Conservation (phyloP, 495 filamentous ascomycete genomes). For the Aspergillus olivimuriae region DNA sequence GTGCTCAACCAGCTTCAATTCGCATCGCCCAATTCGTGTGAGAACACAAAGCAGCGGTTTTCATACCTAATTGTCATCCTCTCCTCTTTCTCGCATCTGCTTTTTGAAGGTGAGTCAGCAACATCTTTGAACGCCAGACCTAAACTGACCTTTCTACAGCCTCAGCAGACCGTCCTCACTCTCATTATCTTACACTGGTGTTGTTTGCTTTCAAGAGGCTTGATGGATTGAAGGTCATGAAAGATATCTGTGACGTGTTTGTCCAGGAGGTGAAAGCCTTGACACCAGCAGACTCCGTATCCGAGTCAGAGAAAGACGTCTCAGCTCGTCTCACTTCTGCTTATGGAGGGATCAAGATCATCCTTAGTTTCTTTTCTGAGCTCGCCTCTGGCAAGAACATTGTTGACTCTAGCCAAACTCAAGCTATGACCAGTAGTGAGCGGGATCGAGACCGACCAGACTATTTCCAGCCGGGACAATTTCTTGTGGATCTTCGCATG, state of each 20-base stretch:
- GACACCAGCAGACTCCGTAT: conserved; percentile 24
- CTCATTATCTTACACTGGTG: conserved; percentile 70
- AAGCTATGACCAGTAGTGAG: conserved; percentile 53
- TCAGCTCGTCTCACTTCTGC: conserved; percentile 47
- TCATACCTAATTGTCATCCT: conserved; percentile 77
- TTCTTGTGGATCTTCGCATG: conserved; percentile 81
- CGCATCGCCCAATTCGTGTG: conserved; percentile 32
- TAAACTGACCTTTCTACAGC: conserved; percentile 17
- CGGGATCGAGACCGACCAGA: conserved; percentile 55
- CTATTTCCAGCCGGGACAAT: conserved; percentile 65
- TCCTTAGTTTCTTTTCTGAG: conserved; percentile 73
- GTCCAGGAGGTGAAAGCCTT: conserved; percentile 56
- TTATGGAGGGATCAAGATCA: conserved; percentile 70
- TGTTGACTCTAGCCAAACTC: conserved; percentile 62
- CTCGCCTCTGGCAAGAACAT: conserved; percentile 72
- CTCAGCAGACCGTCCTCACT: conserved; percentile 49
- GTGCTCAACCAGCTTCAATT: conserved; percentile 61
- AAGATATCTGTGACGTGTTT: conserved; percentile 66
- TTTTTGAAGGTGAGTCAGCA: conserved; percentile 69
- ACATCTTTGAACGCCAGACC: too few species aligned
- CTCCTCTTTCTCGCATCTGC: conserved; percentile 65
- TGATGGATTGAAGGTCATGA: conserved; percentile 67
- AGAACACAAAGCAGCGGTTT: conserved; percentile 47
- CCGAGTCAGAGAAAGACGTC: conserved; percentile 40
- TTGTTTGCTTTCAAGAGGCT: conserved; percentile 78